Conservation (phyloP, 1,284 basidiomycete species). For the Mycosarcoma maydis region DNA sequence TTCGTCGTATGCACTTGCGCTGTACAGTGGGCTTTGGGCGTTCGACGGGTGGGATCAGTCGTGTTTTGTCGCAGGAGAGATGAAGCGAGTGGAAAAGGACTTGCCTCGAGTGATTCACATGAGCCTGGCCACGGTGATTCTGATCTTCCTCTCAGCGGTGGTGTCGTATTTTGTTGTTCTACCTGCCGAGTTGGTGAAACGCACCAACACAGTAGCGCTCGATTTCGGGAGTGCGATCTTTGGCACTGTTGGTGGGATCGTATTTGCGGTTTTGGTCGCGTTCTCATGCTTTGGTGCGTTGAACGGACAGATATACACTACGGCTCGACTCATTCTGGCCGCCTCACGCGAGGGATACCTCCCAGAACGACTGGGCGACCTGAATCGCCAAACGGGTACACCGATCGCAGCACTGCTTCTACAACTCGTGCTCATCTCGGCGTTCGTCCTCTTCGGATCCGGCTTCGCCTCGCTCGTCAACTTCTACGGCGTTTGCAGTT, state of each 20-base stretch:
- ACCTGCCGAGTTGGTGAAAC: conserved; percentile 74
- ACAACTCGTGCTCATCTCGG: conserved; percentile 71
- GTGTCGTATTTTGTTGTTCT: conserved; percentile 90
- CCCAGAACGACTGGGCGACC: conserved; percentile 45
- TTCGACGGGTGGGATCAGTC: conserved; percentile 90
- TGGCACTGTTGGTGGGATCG: conserved; percentile 82
- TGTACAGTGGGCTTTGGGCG: conserved; percentile 95
- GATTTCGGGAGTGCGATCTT: conserved; percentile 90
- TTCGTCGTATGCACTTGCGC: conserved; percentile 86
- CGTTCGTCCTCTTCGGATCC: conserved; percentile 58
- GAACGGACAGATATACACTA: conserved; percentile 62
- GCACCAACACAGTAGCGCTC: conserved; percentile 82
- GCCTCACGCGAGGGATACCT: conserved; percentile 89
- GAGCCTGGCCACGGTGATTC: conserved; percentile 82
- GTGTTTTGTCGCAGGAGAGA: conserved; percentile 87
- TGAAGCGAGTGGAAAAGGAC: conserved; percentile 84
- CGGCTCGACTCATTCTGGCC: conserved; percentile 82
- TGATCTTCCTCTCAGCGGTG: conserved; percentile 84
- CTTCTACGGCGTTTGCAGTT: conserved; percentile 70
- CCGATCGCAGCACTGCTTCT: conserved; percentile 53
- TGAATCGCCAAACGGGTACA: conserved; percentile 41
- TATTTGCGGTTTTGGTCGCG: conserved; percentile 89
- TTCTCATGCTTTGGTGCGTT: conserved; percentile 75
- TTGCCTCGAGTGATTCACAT: conserved; percentile 88
- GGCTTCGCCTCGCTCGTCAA: conserved; percentile 69